Evolutionary conservation across 306 rosid genomes (phyloP), one percentile per base, ranked within the genome.

Genomic region (Canavalia ensiformis): DNA sequence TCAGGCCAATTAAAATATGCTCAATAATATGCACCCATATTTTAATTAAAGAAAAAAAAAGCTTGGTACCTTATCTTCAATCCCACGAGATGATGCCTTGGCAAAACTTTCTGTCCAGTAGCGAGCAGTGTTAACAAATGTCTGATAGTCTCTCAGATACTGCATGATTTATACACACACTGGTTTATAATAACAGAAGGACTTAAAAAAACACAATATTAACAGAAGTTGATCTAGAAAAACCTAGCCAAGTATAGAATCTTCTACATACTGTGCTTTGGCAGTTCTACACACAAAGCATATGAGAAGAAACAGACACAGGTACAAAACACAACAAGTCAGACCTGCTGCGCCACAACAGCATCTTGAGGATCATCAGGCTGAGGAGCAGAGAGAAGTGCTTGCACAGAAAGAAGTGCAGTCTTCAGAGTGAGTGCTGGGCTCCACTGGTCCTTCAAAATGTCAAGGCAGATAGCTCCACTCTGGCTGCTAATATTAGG

Each of bases 291-390:
- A 74, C 66, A 52, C 51, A 45, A 65, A 80, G 44, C 35, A 31
- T 56, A 30, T 49, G 74, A 83, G 49, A 54, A 47, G 18, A 79
- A 45, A 47, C 37, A 44, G 75, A 55, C 28, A 37, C 13, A 42
- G 62, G 39, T 55, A 72, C 60, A 50, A 52, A 33, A 41, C 34
- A 56, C 74, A 77, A 75, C n/a, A 7, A 60, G 51, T 18, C 47
- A 81, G 34, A 95, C 99, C 97, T 95, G 99, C 65, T 93, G 86
- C 52, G 99, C 99, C 71, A 95, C 99, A 74, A 95, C 98, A 35
- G 99, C 99, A 88, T 95, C 99, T 87, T 95, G 99, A 88, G 99
- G 99, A 90, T 95, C 98, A 90, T 93, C 99, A 6, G 99, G 97
- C 81, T 89, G 90, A 76, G 99, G 99, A 55, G 99, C 94, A 82